Base-by-base conservation (phyloP, 1,284 basidiomycete species). In the Moesziomyces sp. region DNA sequence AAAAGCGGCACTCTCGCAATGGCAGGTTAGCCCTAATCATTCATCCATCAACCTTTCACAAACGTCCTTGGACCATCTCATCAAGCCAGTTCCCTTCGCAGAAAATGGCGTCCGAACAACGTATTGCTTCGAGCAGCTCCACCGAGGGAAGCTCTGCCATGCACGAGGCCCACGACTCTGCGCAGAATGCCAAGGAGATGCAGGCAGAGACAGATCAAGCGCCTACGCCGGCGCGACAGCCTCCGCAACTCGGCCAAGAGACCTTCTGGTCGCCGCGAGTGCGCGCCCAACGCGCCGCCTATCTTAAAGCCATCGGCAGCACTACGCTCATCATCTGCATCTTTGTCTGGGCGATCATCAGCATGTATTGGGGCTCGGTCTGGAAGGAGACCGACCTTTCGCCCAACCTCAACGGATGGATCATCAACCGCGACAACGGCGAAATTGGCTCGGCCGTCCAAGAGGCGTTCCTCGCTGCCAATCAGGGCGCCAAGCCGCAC, bases 281-380 rank as follows among this genome's bases (percentile, higher is more conserved):
- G 5, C 52, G 52, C 4, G 44, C 34, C 10, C 52, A 75, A 30
- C 63, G 77, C 13, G 54, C 19, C 24, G 54, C 18, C 1, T 81
- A 74, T 44, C 47, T 79, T 35, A 76, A 73, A 35, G 73, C 64
- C 1, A 60, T 81, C 8, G 60, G 52, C 5, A 19, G 50, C 5
- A 43, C 59, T 1, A 71, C 71, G 0, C 1, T 78, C n/a, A 8
- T 77, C 5, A 71, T 81, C 52, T 68, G 57, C 46, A 6, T 82
- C 18, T 24, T 59, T 26, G 69, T 77, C 42, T 81, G 78, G 77
- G 34, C 52, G 8, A 13, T 73, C 23, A 54, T 77, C 13, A 34
- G 71, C 7, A 78, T 83, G 50, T 81, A 81, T 64, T 82, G 81
- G 82, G 82, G 76, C 19, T 76, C 74, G 0, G 56, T 83, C 1